These are phyloP conservation scores for Knoxdaviesia capensis DNA, from an alignment of 2,329 filamentous ascomycete genomes.

Conservation along the genomic window DNA sequence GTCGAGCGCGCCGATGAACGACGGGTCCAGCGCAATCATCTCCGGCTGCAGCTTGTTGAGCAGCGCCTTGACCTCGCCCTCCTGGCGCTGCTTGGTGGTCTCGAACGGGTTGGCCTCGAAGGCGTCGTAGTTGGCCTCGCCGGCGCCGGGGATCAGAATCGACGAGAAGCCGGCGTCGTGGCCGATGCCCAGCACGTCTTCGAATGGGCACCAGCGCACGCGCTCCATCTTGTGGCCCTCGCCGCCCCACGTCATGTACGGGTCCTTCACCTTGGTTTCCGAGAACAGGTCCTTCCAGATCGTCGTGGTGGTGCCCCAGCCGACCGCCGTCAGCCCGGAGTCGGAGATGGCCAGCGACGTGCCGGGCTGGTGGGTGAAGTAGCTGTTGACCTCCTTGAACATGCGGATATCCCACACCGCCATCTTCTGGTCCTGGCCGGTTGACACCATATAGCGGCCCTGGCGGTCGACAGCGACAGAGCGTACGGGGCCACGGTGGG, in stretches of 20 bases:
- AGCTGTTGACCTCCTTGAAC: slow-evolving; percentile 81
- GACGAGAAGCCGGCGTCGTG: slow-evolving; percentile 78
- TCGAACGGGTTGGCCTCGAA: slow-evolving; percentile 92
- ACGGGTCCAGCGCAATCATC: slow-evolving; percentile 89
- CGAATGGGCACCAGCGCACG: slow-evolving; percentile 81
- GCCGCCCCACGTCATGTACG: slow-evolving; percentile 86
- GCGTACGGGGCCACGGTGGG: slow-evolving; percentile 75
- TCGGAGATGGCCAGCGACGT: slow-evolving; percentile 78
- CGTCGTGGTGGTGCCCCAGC: slow-evolving; percentile 75
- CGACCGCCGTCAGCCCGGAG: slow-evolving; percentile 67
- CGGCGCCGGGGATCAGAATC: slow-evolving; percentile 81
- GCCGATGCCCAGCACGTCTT: slow-evolving; percentile 74
- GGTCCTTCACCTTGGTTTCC: slow-evolving; percentile 62
- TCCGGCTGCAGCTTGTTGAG: slow-evolving; percentile 91
- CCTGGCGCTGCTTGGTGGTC: slow-evolving; percentile 77
- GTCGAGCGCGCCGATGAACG: slow-evolving; percentile 79
- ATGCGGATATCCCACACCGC: slow-evolving; percentile 91
- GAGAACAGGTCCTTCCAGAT: slow-evolving; percentile 84
- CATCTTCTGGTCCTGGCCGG: slow-evolving; percentile 79
- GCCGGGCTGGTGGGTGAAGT: slow-evolving; percentile 66
- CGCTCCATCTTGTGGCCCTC: slow-evolving; percentile 66
- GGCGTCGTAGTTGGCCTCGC: slow-evolving; percentile 90
- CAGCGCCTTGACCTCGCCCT: slow-evolving; percentile 71
- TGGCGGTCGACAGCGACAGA: slow-evolving; percentile 71
- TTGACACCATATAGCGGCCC: slow-evolving; percentile 88